phyloP scores from a whole-genome alignment of 2,329 filamentous ascomycete species.

The Botryotinia globosa region DNA sequence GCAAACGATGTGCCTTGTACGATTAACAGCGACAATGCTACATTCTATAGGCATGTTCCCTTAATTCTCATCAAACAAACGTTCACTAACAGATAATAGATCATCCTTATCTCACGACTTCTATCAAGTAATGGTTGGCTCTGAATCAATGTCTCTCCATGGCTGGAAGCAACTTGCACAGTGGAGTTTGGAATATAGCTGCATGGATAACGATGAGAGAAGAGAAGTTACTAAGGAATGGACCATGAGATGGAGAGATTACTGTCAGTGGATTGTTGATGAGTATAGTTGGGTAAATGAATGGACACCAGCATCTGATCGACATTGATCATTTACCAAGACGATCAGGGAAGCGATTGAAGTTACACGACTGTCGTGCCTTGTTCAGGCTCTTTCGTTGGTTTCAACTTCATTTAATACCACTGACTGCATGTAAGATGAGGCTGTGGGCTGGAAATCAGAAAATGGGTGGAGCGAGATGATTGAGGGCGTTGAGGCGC shows the following conservation, averaged over 20 bases:
- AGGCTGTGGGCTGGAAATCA: background rate
- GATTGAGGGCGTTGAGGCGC: conserved; percentile 5
- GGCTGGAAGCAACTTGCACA: conserved; percentile 67
- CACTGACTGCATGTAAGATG: background rate
- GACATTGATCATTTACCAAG: conserved; percentile 22
- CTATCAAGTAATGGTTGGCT: conserved; percentile 71
- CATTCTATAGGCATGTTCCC: conserved; percentile 60
- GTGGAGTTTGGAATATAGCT: conserved; percentile 63
- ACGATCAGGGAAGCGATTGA: too few species aligned
- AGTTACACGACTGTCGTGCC: background rate
- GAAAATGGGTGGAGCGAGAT: background rate
- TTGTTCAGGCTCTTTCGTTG: background rate
- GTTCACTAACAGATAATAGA: conserved; percentile 42
- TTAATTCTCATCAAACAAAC: too few species aligned
- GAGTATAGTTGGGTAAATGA: conserved; percentile 35
- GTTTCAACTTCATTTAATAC: background rate
- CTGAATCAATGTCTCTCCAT: conserved; percentile 61
- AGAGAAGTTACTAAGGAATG: conserved; percentile 46
- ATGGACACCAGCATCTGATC: conserved; percentile 14
- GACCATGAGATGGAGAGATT: conserved; percentile 55
- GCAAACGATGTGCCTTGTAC: conserved; percentile 73
- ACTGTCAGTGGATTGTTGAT: conserved; percentile 52
- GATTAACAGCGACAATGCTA: conserved; percentile 72
- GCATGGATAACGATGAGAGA: conserved; percentile 47
- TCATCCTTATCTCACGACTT: conserved; percentile 74